A percentile compares a stretch with the other conserved stretches of the same genome.
Conservation (phyloP, 495 filamentous ascomycete species). For the Neurospora sp. region DNA sequence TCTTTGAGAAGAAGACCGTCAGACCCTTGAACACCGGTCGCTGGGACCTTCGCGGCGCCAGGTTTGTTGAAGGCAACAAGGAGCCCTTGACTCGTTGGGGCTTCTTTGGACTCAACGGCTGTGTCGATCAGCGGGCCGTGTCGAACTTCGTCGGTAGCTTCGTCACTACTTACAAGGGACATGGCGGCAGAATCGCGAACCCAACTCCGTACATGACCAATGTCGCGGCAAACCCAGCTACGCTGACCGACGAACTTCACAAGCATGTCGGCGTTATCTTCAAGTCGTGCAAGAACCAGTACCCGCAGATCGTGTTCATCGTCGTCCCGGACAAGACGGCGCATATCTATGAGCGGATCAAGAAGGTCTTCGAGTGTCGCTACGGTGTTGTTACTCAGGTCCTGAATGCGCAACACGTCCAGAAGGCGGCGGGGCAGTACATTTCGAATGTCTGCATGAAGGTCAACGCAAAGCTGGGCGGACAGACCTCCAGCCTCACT, state of each 20-base stretch:
- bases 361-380: constrained; percentile 74
- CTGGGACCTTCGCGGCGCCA: constrained; percentile 78
- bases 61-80: constrained; percentile 55
- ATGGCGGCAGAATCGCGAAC: constrained; percentile 56
- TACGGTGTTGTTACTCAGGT: constrained; percentile 66
- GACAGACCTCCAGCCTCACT: constrained; percentile 43
- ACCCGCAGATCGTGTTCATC: constrained; percentile 60
- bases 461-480: constrained; percentile 91
- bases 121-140: constrained; percentile 30
- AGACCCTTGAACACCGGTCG: constrained; percentile 54
- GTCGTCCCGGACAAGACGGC: constrained; percentile 58
- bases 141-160: constrained; percentile 50
- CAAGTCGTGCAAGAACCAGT: neutral
- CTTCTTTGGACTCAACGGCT: constrained; percentile 29
- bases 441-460: constrained; percentile 87
- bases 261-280: neutral
- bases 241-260: neutral
- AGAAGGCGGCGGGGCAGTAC: constrained; percentile 59
- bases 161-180: constrained; percentile 48
- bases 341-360: constrained; percentile 63
- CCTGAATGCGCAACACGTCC: constrained; percentile 52
- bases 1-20: constrained; percentile 35
- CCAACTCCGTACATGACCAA: constrained; percentile 19
- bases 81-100: constrained; percentile 59
- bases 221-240: neutral